Evolutionary conservation across 306 rosid species (phyloP), one percentile per base, ranked within the genome.

Genomic region (Cucumis melo): DNA sequence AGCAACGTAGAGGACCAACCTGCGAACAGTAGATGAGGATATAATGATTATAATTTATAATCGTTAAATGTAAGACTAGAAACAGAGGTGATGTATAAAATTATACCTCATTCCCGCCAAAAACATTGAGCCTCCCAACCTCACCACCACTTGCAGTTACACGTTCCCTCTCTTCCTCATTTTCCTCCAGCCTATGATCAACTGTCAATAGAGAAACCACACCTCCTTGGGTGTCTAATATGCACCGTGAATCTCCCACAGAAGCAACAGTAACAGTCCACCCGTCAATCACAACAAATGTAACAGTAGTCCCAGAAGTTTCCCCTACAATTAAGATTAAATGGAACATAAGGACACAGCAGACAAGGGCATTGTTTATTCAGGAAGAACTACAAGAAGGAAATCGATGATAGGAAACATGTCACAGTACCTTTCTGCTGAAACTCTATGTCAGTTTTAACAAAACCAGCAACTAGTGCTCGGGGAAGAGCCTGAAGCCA

Each of bases 131-230:
- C 83, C 99, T 89, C 84, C 99, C 99, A 62, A 95, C 99, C 89
- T 95, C 99, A 42, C 99, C 99, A n/a, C 99, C 99, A 74, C 99
- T 95, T 20, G 99, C 99, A 79, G 98, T 95, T 50, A 95, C 98
- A 10, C 97, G 99, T 73, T 90, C 93, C 82, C 98, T 90, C 89
- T 94, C 98, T 81, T 94, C 96, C 74, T 21, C 95, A 82, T 94
- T 94, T 81, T 94, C 98, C 85, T 94, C 98, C 79, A 91, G 88
- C 81, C 98, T 87, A 81, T 94, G 97, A 82, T 94, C 98, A 66
- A 94, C 98, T 13, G 97, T 94, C 89, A 94, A 80, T 77, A 91
- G 92, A 82, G 97, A 91, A 81, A 94, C 97, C 10, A 90, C 88
- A 34, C 98, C 97, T 79, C 94, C 97, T 73, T 91, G 97, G 56